Evolutionary conservation across 2,329 filamentous ascomycete genomes (phyloP).

Genomic region (Diplodia corticola): DNA sequence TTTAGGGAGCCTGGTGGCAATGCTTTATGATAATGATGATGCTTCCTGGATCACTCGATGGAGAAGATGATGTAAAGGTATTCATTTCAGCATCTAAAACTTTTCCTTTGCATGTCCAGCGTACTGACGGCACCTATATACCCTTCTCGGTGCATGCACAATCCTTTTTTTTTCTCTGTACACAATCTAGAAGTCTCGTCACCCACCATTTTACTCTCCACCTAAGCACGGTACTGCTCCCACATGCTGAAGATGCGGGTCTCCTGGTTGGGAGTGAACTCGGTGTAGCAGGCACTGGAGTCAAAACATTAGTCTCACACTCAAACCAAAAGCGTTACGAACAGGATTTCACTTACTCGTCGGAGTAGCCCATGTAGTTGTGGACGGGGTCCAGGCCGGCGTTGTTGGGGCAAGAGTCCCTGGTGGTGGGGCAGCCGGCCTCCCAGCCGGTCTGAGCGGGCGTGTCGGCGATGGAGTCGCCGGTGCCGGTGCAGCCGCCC

Average conservation of each 20-base stretch:
- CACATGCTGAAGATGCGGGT: conserved; percentile 55
- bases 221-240: conserved; percentile 37
- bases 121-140: no score
- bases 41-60: no score
- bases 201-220: no score
- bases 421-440: conserved; percentile 51
- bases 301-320: neutral
- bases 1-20: no score
- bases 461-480: conserved; percentile 49
- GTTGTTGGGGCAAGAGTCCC: conserved; percentile 50
- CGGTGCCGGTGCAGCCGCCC: conserved; percentile 47
- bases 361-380: conserved; percentile 40
- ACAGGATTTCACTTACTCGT: conserved; percentile 25
- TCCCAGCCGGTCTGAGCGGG: conserved; percentile 47
- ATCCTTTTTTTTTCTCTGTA: no score
- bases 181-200: no score
- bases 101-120: no score
- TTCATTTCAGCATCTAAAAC: no score
- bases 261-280: conserved; percentile 53
- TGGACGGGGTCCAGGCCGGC: conserved; percentile 35
- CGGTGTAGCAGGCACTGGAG: conserved; percentile 54
- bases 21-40: no score
- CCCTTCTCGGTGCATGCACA: no score
- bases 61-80: no score
- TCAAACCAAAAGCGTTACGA: neutral